These are phyloP conservation scores for Solanum chilense DNA, from an alignment of 257 asterid species.

Conservation along the genomic window DNA sequence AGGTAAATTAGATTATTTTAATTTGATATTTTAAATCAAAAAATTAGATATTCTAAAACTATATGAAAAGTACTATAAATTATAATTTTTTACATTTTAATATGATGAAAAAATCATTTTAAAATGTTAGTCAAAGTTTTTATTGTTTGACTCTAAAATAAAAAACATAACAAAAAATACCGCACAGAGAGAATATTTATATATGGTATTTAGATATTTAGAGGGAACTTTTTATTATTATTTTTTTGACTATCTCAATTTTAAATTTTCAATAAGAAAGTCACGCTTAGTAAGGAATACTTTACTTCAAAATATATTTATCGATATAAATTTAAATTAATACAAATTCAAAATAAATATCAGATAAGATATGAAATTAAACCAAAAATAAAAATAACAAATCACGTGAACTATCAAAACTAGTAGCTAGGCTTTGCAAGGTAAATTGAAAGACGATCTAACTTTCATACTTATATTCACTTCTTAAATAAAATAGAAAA, in stretches of 20 bases:
- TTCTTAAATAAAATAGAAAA: not conserved
- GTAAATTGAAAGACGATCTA: not conserved
- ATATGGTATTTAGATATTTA: no score
- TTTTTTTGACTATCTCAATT: no score
- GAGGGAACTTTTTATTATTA: no score
- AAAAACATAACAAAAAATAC: no score
- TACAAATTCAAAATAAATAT: not conserved
- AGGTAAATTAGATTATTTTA: rapidly evolving
- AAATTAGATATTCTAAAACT: no score
- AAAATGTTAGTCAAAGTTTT: no score
- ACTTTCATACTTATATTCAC: not conserved
- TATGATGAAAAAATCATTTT: no score
- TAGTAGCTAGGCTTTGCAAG: not conserved
- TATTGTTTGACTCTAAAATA: no score
- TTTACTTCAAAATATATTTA: not conserved
- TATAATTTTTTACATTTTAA: no score
- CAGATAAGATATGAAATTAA: not conserved
- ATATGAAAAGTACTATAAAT: no score
- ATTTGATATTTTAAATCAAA: no score
- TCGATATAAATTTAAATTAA: not conserved
- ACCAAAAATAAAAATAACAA: not conserved
- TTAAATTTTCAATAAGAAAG: not conserved
- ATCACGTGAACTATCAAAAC: not conserved
- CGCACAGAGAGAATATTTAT: rapidly evolving
- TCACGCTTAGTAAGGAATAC: rapidly evolving